A percentile compares a stretch with the other conserved stretches of the same genome.
phyloP scores from a whole-genome alignment of 1,284 basidiomycete genomes.

The Fomitopsis palustris region DNA sequence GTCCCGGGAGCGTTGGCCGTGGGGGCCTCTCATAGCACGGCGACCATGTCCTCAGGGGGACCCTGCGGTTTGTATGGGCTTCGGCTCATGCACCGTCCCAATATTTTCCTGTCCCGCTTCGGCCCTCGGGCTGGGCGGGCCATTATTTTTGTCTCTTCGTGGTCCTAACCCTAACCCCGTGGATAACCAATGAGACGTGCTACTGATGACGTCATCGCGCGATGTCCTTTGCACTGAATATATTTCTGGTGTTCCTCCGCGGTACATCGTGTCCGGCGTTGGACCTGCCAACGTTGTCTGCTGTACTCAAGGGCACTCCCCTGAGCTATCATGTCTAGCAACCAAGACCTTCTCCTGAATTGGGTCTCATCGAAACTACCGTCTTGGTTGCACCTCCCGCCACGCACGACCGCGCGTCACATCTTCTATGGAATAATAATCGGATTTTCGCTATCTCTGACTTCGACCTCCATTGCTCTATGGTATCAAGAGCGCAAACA shows the following conservation, averaged over 20 bases:
- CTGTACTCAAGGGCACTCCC: background rate
- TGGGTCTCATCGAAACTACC: background rate
- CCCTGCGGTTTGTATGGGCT: slow-evolving; percentile 58
- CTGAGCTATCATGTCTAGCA: background rate
- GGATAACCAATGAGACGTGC: background rate
- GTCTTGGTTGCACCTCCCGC: slow-evolving; percentile 19
- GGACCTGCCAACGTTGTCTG: too few species aligned
- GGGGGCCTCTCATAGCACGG: slow-evolving; percentile 61
- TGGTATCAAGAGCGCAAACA: slow-evolving; percentile 46
- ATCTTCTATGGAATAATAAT: slow-evolving; percentile 64
- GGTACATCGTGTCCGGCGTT: too few species aligned
- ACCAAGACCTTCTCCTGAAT: background rate
- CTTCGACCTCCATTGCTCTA: slow-evolving; percentile 54
- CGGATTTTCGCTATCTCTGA: slow-evolving; percentile 68
- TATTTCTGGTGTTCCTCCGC: background rate
- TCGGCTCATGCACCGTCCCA: slow-evolving; percentile 65
- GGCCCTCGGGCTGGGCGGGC: slow-evolving; percentile 41
- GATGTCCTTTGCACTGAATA: background rate
- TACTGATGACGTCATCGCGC: background rate
- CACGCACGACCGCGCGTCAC: slow-evolving; percentile 39
- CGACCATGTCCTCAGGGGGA: slow-evolving; percentile 56
- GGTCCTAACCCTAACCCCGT: slow-evolving; percentile 31
- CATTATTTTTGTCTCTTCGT: slow-evolving; percentile 24
- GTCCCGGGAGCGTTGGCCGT: slow-evolving; percentile 39
- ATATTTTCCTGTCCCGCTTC: slow-evolving; percentile 66